Evolutionary conservation across 768 basidiomycete genomes (phyloP).

Genomic region (Floccularia luteovirens): DNA sequence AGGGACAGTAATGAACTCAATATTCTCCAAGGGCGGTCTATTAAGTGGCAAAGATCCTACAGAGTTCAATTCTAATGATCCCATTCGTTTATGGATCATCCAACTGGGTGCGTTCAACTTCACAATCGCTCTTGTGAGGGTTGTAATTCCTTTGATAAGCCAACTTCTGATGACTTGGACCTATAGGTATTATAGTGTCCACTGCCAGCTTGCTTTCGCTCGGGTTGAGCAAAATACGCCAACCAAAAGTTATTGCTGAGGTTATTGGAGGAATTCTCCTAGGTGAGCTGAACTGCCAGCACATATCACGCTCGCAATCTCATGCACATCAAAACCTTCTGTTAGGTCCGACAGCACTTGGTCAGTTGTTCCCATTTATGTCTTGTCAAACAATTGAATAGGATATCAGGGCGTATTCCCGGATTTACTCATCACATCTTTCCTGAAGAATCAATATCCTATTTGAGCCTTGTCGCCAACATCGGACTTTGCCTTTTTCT

Average conservation of each 20-base stretch:
- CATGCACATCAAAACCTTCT: neutral
- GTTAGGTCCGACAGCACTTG: slow-evolving; percentile 44
- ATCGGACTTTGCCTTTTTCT: slow-evolving; percentile 86
- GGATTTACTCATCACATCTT: slow-evolving; percentile 86
- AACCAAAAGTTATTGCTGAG: slow-evolving; percentile 83
- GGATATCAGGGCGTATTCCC: slow-evolving; percentile 61
- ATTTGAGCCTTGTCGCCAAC: slow-evolving; percentile 80
- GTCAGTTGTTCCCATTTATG: slow-evolving; percentile 11
- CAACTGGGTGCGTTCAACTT: slow-evolving; percentile 57
- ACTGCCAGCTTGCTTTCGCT: slow-evolving; percentile 75
- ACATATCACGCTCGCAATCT: neutral
- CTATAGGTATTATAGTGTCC: slow-evolving; percentile 73
- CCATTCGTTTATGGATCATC: slow-evolving; percentile 70
- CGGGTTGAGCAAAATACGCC: slow-evolving; percentile 62
- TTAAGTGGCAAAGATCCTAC: slow-evolving; percentile 71
- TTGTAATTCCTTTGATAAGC: neutral
- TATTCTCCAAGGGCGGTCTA: slow-evolving; percentile 52
- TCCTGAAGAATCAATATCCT: slow-evolving; percentile 61
- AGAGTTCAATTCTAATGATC: slow-evolving; percentile 55
- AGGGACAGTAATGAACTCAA: neutral
- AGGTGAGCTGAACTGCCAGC: slow-evolving; percentile 26
- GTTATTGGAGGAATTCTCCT: slow-evolving; percentile 87
- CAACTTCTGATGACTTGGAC: neutral
- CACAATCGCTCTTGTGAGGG: neutral
- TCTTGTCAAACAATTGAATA: neutral